phyloP scores from a whole-genome alignment of 2,329 filamentous ascomycete species.

The Aspergillus nomiae region DNA sequence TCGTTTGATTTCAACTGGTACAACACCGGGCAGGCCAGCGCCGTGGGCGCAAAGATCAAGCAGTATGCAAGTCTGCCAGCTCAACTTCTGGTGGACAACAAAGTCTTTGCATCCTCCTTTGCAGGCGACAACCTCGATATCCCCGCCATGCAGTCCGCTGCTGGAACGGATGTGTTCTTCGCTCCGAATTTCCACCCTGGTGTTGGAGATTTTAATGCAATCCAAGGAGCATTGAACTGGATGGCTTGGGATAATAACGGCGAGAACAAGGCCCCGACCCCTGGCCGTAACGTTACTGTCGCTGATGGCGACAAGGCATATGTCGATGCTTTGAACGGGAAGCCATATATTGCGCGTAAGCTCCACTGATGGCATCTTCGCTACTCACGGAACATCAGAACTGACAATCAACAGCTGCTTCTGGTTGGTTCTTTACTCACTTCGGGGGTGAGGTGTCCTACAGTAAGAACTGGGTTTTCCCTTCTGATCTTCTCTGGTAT shows the following conservation, averaged over 20 bases:
- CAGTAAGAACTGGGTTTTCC: constrained; percentile 56
- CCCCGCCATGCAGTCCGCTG: constrained; percentile 43
- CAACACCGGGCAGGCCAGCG: constrained; percentile 36
- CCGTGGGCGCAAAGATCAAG: constrained; percentile 50
- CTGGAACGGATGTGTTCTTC: constrained; percentile 50
- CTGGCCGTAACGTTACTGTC: constrained; percentile 44
- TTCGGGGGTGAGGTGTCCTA: constrained; percentile 49
- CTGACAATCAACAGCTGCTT: constrained; percentile 35
- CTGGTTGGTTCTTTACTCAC: constrained; percentile 57
- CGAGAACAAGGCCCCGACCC: constrained; percentile 53
- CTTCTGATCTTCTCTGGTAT: constrained; percentile 48
- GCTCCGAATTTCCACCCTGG: constrained; percentile 55
- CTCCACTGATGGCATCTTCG: constrained; percentile 9
- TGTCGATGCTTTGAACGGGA: constrained; percentile 35
- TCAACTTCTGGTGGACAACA: constrained; percentile 53
- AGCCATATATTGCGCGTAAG: constrained; percentile 53
- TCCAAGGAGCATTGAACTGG: constrained; percentile 50
- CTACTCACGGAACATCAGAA: background rate
- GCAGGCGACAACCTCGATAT: constrained; percentile 52
- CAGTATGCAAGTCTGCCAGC: constrained; percentile 48
- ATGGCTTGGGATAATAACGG: constrained; percentile 48
- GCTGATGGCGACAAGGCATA: constrained; percentile 40
- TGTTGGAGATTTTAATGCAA: constrained; percentile 36
- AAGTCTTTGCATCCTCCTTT: constrained; percentile 59
- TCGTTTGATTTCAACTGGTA: constrained; percentile 61